Base-by-base conservation (phyloP, 495 filamentous ascomycete species). In the Neurospora sp. region DNA sequence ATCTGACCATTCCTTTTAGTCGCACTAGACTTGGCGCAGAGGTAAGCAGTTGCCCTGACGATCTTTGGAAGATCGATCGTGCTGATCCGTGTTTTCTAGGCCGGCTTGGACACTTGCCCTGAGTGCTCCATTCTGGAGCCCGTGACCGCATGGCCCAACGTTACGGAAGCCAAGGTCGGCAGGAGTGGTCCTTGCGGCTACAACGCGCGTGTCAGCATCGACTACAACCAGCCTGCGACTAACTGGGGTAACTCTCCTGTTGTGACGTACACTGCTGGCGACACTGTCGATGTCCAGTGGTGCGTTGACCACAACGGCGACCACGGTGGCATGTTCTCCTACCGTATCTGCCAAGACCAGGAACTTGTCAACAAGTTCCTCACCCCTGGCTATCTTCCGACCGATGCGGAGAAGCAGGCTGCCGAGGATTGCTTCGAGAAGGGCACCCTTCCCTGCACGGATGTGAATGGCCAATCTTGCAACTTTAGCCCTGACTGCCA, bases 251-350 rank as follows among this genome's bases (percentile, higher is more conserved):
- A 77, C 20, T 41, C 76, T 0, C 76, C 82, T 0, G 86, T 88
- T 0, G 83, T 79, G 3, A 85, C 81, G 0, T 89, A 87, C 78
- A 78, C 77, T 7, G 79, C 84, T 0, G 85, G 85, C n/a, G 77
- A 86, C 3, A 72, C 79, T 5, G 78, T 88, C 14, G 82, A 86
- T 35, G 86, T 89, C 6, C 76, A 87, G 78, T 89, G 87, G 86
- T 89, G 87, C 72, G 84, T 88, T 35, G 87, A 89, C 74, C 74
- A 87, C 81, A 89, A 88, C 79, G 87, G 87, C 1, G 87, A 89
- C 78, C 87, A 89, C 76, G 86, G 87, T 39, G 87, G 87, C 77
- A 88, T 89, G 86, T 89, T 88, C 78, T 79, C 81, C 66, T 89
- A 88, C 81, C 85, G 87, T 2, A 83, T 89, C 72, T 89, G 87